Base-by-base conservation (phyloP, 1,284 basidiomycete genomes). In the Ustilago trichophora region DNA sequence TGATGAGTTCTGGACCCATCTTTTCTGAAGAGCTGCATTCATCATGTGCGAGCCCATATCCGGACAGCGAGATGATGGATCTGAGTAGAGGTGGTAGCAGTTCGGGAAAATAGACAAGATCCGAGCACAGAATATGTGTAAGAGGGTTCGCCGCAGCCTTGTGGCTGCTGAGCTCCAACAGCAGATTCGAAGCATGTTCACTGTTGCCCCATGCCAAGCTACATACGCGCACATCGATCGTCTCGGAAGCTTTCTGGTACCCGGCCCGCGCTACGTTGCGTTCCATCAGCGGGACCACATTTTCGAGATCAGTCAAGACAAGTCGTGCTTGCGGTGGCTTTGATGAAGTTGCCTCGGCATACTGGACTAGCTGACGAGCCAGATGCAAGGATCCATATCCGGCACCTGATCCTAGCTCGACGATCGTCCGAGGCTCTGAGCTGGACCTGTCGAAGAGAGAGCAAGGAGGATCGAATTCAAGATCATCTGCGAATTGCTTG, bases 81-180 rank as follows among this genome's bases (percentile, higher is more conserved):
- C 72, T 57, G n/a, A 81, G 51, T 5, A 81, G 55, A 7, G 74
- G 76, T 13, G 78, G 58, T 9, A 81, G 60, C 3, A 81, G 56
- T 40, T 80, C 72, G 2, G 78, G 76, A 55, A 81, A 80, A 62
- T 80, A 81, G 41, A 81, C 77, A 3, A 81, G 63, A 42, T 81
- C 79, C 2, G 77, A 78, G 53, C 76, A 79, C 18, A 81, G 56
- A 18, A 81, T 54, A 38, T 80, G 78, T 11, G 73, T 69, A 18
- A 76, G 42, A 0, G 64, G 65, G 16, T 53, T 53, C 24, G 7
- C 10, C 10, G 13, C 11, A 5, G 8, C 16, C 6, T 4, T 6
- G n/a, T 3, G 18, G 37, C 16, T 13, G 11, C 13, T 24, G 25
- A 64, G 49, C 37, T 54, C 52, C 2, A 27, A 22, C 3, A 74